A percentile compares a stretch with the other conserved stretches of the same genome.
These are phyloP conservation scores for Trametes elegans DNA, from an alignment of 768 basidiomycete genomes.

Conservation along the genomic window DNA sequence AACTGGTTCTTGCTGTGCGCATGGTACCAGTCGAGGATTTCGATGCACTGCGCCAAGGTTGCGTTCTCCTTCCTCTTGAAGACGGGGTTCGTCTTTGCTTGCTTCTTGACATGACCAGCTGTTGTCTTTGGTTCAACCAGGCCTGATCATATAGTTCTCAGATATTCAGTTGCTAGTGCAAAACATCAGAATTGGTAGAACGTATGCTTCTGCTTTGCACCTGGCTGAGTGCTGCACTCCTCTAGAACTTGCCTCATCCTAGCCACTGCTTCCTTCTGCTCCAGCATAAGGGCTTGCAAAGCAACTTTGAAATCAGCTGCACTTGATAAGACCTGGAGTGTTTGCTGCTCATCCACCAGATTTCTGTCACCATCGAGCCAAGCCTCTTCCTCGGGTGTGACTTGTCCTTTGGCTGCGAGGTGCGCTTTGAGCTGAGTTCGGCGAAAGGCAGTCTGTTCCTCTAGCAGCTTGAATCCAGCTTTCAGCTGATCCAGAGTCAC, in stretches of 20 bases:
- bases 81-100: not conserved
- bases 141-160: no score
- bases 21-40: constrained; percentile 45
- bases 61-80: constrained; percentile 8
- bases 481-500: not conserved
- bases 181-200: no score
- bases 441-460: not conserved
- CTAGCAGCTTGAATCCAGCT: not conserved
- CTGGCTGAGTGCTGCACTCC: not conserved
- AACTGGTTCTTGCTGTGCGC: constrained; percentile 37
- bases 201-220: no score
- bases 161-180: no score
- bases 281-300: not conserved
- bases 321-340: not conserved
- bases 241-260: not conserved
- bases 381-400: not conserved
- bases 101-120: not conserved
- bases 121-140: no score
- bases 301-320: not conserved
- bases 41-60: constrained; percentile 35
- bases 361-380: not conserved
- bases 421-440: not conserved
- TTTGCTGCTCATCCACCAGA: not conserved
- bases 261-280: not conserved
- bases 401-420: not conserved